Evolutionary conservation across 164 flowering plant genomes (phyloP).

Genomic region (Nymphaea colorata): DNA sequence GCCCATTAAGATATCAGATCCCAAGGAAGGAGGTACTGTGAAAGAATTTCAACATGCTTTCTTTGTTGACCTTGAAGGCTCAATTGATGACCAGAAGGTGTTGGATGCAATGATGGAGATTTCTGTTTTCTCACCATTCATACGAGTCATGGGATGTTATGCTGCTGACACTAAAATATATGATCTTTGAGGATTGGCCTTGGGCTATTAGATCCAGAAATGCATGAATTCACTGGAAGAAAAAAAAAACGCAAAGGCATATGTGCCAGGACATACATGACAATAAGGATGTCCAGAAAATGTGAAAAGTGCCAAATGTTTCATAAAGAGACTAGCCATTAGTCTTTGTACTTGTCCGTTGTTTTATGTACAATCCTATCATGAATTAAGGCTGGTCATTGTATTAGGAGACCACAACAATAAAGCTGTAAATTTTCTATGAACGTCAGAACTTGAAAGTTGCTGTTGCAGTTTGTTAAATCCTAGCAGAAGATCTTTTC

Average conservation of each 20-base stretch:
- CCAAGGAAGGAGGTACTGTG: not conserved
- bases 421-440: too few relatives aligned
- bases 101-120: slow-evolving; percentile 17
- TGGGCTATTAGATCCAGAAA: not conserved
- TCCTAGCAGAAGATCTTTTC: too few relatives aligned
- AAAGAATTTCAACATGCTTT: slow-evolving; percentile 13
- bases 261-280: not conserved
- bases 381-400: too few relatives aligned
- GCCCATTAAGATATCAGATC: slow-evolving; percentile 12
- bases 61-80: slow-evolving; percentile 18
- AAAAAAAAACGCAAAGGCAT: not conserved
- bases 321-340: too few relatives aligned
- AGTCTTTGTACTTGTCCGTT: too few relatives aligned
- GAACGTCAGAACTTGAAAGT: too few relatives aligned
- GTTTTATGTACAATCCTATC: too few relatives aligned
- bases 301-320: too few relatives aligned
- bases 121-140: slow-evolving; percentile 10
- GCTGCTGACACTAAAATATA: slow-evolving; percentile 16
- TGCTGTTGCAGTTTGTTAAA: too few relatives aligned
- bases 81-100: slow-evolving; percentile 16
- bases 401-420: too few relatives aligned
- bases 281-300: too few relatives aligned
- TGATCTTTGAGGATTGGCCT: slow-evolving; percentile 9
- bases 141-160: slow-evolving; percentile 15
- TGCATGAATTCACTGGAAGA: not conserved